Base-by-base conservation (phyloP, 2,329 filamentous ascomycete species). In the Stemphylium vesicarium region DNA sequence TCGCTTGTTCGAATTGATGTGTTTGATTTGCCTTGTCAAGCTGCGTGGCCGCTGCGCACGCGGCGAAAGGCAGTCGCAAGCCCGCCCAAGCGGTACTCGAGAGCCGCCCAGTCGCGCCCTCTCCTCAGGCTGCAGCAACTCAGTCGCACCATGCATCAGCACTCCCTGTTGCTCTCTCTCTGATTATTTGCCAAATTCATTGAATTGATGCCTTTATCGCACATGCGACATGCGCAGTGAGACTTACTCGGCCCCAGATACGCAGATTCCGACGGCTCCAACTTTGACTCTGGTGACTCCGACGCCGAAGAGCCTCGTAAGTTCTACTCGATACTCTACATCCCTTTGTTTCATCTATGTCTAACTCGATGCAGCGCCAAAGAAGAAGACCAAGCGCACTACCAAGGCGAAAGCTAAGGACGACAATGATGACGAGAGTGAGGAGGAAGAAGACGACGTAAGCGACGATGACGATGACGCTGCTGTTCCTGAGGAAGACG, bases 211-310 rank as follows among this genome's bases (percentile, higher is more conserved):
- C 24, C 5, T 7, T 16, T 20, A 16, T n/a, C 12, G 4, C 20
- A 1, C 10, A 47, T 20, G 29, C 18, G 45, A 50, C 56, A 50
- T 22, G 10, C 15, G 12, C 31, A 35, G 10, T 13, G 63, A 54
- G 57, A 68, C 71, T 62, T 68, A 66, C 33, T 15, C 44, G 16
- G 1, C 39, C 15, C n/a, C 56, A 75, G 74, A 64, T 75, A 75
- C 52, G 69, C 70, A 37, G 73, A 75, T 40, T 74, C 71, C 16
- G 73, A 75, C 9, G 72, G 67, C 45, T 75, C 72, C 36, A 68
- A 71, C 51, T 75, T 73, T 52, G 73, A 71, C 46, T 72, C 71
- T 43, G 73, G 71, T 16, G 73, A 71, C n/a, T 71, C 69, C 4
- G 70, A 72, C 24, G 72, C 66, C 8, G 70, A 70, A 50, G 74